A percentile compares a stretch with the other conserved stretches of the same genome.
Evolutionary conservation across 805 yeast genomes (phyloP).

Genomic region (Ogataea philodendri): DNA sequence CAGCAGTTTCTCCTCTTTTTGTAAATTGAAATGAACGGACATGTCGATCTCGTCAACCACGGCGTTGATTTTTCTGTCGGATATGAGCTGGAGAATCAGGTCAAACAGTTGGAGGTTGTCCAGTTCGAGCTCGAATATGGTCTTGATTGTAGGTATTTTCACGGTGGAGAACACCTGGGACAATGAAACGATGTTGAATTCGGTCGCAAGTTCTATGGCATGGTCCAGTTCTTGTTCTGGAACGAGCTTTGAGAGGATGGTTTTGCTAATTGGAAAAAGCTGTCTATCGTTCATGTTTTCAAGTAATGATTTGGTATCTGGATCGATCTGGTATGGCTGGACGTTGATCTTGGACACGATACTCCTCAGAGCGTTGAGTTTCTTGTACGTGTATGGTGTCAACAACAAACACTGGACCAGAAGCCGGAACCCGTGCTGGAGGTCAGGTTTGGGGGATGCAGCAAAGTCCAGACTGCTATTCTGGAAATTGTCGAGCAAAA

Average conservation of each 20-base stretch:
- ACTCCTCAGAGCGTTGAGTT: conserved; percentile 9
- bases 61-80: conserved; percentile 25
- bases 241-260: background rate
- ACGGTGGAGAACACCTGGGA: conserved; percentile 25
- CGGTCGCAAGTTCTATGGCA: conserved; percentile 17
- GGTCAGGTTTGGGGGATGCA: conserved; percentile 2
- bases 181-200: conserved; percentile 23
- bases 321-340: background rate
- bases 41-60: conserved; percentile 25
- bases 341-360: background rate
- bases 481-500: background rate
- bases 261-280: conserved; percentile 3
- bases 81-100: conserved; percentile 18
- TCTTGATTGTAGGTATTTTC: conserved; percentile 14
- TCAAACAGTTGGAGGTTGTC: conserved; percentile 16
- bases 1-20: background rate
- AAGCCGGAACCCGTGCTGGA: conserved; percentile 3
- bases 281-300: conserved; percentile 1
- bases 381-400: conserved; percentile 18
- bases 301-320: conserved; percentile 1
- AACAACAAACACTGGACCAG: conserved; percentile 9
- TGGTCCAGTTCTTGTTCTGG: conserved; percentile 2
- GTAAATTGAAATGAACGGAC: conserved; percentile 17
- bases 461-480: background rate
- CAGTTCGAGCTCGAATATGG: conserved; percentile 12